These are phyloP conservation scores for Monosporascus ibericus DNA, from an alignment of 2,329 filamentous ascomycete species.

Conservation along the genomic window DNA sequence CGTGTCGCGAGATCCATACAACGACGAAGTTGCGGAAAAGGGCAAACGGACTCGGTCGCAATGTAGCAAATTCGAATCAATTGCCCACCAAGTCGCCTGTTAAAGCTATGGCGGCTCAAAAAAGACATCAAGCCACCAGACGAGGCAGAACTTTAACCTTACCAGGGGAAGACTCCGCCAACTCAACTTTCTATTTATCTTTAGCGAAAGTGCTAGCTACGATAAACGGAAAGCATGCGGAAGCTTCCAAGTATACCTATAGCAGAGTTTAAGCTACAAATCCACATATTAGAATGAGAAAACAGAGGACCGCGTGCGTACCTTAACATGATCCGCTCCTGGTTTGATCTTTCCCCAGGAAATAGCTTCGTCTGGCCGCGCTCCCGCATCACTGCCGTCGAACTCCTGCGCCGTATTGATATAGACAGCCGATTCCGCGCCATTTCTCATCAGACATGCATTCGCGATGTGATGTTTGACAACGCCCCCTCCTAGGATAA, in stretches of 20 bases:
- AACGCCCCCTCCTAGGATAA: conserved; percentile 89
- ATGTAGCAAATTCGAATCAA: too few species aligned
- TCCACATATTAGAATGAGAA: background rate
- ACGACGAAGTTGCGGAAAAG: too few species aligned
- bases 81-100: too few species aligned
- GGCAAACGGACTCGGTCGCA: too few species aligned
- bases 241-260: conserved; percentile 59
- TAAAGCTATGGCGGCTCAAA: too few species aligned
- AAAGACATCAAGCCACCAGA: too few species aligned
- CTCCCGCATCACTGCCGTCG: conserved; percentile 93
- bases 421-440: conserved; percentile 93
- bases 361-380: conserved; percentile 90
- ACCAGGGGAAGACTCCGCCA: too few species aligned
- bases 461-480: conserved; percentile 99
- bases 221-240: conserved; percentile 59
- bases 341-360: conserved; percentile 98
- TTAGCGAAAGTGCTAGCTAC: conserved; percentile 63
- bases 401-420: conserved; percentile 98
- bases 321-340: conserved; percentile 84
- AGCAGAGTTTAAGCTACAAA: conserved; percentile 4
- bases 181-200: conserved; percentile 22
- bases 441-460: conserved; percentile 94
- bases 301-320: conserved; percentile 29
- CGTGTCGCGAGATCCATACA: too few species aligned
- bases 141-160: too few species aligned